Evolutionary conservation across 305 asterid species (phyloP), one percentile per base, ranked within the genome.

Genomic region (Fraxinus baroniana): DNA sequence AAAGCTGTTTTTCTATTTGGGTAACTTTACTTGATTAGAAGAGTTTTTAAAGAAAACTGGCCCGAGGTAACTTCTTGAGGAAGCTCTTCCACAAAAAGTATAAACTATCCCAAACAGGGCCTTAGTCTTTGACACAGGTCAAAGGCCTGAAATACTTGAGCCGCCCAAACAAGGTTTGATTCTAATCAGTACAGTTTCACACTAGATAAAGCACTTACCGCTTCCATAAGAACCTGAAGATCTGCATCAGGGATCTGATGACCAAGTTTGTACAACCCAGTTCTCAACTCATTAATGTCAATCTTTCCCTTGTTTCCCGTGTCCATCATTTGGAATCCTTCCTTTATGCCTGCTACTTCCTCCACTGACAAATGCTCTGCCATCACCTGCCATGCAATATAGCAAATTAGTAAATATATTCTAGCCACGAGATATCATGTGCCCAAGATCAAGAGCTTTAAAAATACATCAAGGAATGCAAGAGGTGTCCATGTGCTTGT

Each of bases 321-420:
- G 41, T 91, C 95, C 95, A 91, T 91, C 82, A 84, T 9, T 79
- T 90, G 86, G 81, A 91, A 91, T 78, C 87, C 92, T 78, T 91
- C 91, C 80, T 87, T 90, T 55, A 91, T 87, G 35, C 91, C 92
- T 1, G 93, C 93, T 52, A 90, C 91, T 87, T 91, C 95, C 80
- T 91, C 95, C 35, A 89, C 92, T 3, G 95, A 89, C 78, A 91
- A 78, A 88, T 87, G 91, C 89, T 91, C 92, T 2, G 95, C 93
- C 82, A 91, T 86, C 66, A 91, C 92, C 95, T 91, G 83, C 52
- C 44, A 78, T 84, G 82, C 36, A 15, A 28, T 36, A 85, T 57
- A 33, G 39, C 24, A 68, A 28, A 74, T 88, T 44, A 86, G 84
- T 18, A 81, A 49, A 10, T 17, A 5, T 60, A 39, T 36, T 77